Percentiles rank a stretch among this genome's conserved stretches.
phyloP scores from a whole-genome alignment of 371 early-diverging fungal species.

The Syncephalis fuscata region DNA sequence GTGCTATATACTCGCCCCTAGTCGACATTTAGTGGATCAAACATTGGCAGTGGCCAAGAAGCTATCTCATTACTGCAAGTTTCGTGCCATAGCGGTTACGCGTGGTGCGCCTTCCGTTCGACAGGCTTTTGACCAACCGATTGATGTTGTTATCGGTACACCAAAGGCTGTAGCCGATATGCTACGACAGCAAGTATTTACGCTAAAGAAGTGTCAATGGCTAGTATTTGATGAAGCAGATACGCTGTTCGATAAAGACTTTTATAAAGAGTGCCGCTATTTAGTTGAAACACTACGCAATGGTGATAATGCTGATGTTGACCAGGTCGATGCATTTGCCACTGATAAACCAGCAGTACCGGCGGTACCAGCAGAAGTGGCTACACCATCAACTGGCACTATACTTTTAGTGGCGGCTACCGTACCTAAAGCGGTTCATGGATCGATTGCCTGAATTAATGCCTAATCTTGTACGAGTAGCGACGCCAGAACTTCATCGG shows the following conservation, averaged over 20 bases:
- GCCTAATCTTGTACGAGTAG: conserved; percentile 38
- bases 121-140: conserved; percentile 24
- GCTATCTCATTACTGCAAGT: conserved; percentile 48
- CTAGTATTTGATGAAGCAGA: conserved; percentile 99
- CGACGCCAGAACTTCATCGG: conserved; percentile 71
- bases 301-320: conserved; percentile 89
- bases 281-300: conserved; percentile 64
- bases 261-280: conserved; percentile 74
- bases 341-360: too few relatives aligned
- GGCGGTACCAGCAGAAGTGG: too few relatives aligned
- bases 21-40: conserved; percentile 84
- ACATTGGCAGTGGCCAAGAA: conserved; percentile 45
- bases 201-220: conserved; percentile 34
- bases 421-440: conserved; percentile 59
- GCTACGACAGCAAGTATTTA: conserved; percentile 22
- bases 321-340: conserved; percentile 98
- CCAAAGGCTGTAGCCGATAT: conserved; percentile 38
- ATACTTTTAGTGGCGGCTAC: conserved; percentile 68
- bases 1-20: conserved; percentile 93
- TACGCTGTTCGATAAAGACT: conserved; percentile 95
- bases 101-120: conserved; percentile 18
- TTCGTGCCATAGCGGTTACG: conserved; percentile 44
- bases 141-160: conserved; percentile 73
- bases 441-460: conserved; percentile 34
- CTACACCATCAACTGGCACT: too few relatives aligned